phyloP scores from a whole-genome alignment of 257 asterid genomes.

The Solanum neorickii region DNA sequence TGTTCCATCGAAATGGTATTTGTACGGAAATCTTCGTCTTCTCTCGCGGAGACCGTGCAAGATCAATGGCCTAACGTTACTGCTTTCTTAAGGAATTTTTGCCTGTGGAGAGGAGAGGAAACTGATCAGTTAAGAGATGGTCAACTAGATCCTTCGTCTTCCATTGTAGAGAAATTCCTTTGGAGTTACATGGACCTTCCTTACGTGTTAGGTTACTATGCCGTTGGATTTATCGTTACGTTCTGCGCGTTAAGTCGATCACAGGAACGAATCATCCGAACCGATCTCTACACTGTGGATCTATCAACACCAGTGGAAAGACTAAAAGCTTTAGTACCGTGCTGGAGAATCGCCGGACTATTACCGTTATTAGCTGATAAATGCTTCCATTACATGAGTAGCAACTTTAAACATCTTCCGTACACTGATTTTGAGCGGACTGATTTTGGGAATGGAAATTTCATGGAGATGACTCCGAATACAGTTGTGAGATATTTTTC shows the following conservation, averaged over 20 bases:
- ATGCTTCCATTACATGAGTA: slow-evolving; percentile 1
- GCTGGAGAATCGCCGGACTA: slow-evolving; percentile 33
- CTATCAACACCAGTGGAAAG: slow-evolving; percentile 27
- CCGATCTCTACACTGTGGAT: slow-evolving; percentile 31
- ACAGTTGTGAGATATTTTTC: slow-evolving; percentile 9
- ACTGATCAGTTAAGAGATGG: slow-evolving; percentile 32
- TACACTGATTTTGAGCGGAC: slow-evolving; percentile 29
- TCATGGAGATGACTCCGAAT: slow-evolving; percentile 29
- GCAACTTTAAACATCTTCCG: neutral
- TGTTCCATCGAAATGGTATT: slow-evolving; percentile 28
- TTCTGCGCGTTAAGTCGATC: slow-evolving; percentile 35
- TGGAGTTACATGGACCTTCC: slow-evolving; percentile 37
- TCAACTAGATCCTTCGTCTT: slow-evolving; percentile 23
- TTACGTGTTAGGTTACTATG: slow-evolving; percentile 32
- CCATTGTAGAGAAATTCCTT: slow-evolving; percentile 23
- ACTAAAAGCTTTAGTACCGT: slow-evolving; percentile 29
- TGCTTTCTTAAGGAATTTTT: slow-evolving; percentile 21
- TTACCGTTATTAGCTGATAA: slow-evolving; percentile 26
- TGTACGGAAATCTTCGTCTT: slow-evolving; percentile 12
- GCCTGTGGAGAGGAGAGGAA: slow-evolving; percentile 46
- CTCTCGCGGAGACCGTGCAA: slow-evolving; percentile 11
- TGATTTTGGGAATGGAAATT: slow-evolving; percentile 20
- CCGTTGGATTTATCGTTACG: slow-evolving; percentile 25
- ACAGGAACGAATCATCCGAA: slow-evolving; percentile 25
- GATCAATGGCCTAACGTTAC: slow-evolving; percentile 38